Evolutionary conservation across 805 yeast species (phyloP), one percentile per base, ranked within the genome.

Genomic region (Danielia oregonensis): DNA sequence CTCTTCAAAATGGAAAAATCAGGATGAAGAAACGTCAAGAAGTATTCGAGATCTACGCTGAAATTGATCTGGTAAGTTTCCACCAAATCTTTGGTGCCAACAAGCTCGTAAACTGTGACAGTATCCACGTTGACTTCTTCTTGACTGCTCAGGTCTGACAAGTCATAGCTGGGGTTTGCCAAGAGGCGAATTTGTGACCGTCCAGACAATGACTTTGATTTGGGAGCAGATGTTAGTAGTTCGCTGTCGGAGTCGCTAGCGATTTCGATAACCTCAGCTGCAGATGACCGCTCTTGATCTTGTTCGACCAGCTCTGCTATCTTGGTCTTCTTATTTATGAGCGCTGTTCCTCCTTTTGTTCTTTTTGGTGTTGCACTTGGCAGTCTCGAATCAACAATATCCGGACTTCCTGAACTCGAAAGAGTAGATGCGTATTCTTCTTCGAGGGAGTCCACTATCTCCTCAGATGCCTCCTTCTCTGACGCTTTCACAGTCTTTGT

Each of bases 61-160:
- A 61, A 77, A 42, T 76, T 74, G 55, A 76, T 76, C 23, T 76
- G 67, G 37, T 59, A 65, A 0, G 74, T 59, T 30, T 55, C 58
- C 6, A 29, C 29, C 13, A 76, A 42, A 6, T 61, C 58, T 4
- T 43, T 28, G 8, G 59, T 52, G 4, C 70, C 65, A 6, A 65
- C 35, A 7, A 65, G 46, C n/a, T 52, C 48, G 6, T 42, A 27
- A 6, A 65, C 42, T 28, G 37, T 45, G 2, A 64, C 54, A 0
- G 65, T 43, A 22, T 62, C 64, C 13, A 38, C 36, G 32, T 60
- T 60, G 3, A 46, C 47, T 4, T 42, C 33, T 4, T 23, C 36
- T 12, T 36, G 38, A 1, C 10, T 12, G 5, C 10, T 13, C 11
- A 24, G 36, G 6, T 35, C 33, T 7, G 31, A 29, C 12, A 47